Evolutionary conservation across 2,329 filamentous ascomycete genomes (phyloP).

Genomic region (Ceratocystis colombiana): DNA sequence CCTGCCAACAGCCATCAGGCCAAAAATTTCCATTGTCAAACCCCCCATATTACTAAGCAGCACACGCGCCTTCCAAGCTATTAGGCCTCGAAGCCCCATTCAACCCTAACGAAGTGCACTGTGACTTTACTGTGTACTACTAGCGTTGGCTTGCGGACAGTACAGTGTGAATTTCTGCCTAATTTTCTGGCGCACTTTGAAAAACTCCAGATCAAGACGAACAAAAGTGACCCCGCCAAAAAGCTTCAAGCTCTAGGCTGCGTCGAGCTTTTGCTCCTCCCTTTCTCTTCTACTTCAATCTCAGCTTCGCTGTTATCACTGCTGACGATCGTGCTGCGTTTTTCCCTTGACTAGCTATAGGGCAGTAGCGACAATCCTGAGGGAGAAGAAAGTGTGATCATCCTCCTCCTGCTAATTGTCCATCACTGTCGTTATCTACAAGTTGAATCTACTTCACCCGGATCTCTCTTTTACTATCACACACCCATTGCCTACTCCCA

Average conservation of each 20-base stretch:
- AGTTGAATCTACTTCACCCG: too few species aligned
- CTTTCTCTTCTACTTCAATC: neutral
- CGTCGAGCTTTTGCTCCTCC: neutral
- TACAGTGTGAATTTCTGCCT: neutral
- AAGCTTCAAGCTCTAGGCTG: neutral
- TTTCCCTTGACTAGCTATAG: too few species aligned
- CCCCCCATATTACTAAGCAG: too few species aligned
- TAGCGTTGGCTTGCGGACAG: neutral
- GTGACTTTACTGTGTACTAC: neutral
- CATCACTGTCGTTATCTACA: too few species aligned
- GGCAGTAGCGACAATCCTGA: too few species aligned
- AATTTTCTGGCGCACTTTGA: too few species aligned
- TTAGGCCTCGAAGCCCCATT: neutral
- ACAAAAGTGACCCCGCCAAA: constrained; percentile 9
- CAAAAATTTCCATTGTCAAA: too few species aligned
- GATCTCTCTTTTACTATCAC: neutral
- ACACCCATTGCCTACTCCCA: neutral
- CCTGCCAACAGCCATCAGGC: too few species aligned
- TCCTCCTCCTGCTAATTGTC: too few species aligned
- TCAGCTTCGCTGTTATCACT: neutral
- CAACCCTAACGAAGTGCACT: neutral
- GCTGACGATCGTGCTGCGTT: neutral
- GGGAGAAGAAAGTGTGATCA: too few species aligned
- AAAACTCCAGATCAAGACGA: neutral
- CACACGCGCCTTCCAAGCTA: neutral